Evolutionary conservation across 2,329 filamentous ascomycete genomes (phyloP), one percentile per base, ranked within the genome.

Genomic region (Aspergillus costaricaensis): DNA sequence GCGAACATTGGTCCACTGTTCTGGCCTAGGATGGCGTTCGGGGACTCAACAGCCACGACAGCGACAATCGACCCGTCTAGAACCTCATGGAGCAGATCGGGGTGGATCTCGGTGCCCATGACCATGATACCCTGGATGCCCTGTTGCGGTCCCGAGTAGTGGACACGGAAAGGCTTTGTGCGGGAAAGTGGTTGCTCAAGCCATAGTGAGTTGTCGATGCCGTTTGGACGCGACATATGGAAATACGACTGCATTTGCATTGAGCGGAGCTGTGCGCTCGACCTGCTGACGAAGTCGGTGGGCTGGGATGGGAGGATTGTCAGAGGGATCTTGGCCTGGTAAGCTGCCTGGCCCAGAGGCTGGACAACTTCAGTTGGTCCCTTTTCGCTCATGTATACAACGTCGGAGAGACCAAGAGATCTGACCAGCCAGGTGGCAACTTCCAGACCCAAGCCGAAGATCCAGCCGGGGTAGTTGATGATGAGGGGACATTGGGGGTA

Each of bases 221-320:
- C 66, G 32, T 57, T 61, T 8, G 71, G 68, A 41, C 71, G 70
- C 17, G 72, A 70, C 67, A 74, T 66, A 67, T 88, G 86, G 69
- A 88, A 87, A 68, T 87, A 88, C 1, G 85, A 85, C 63, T 86
- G 81, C 63, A 82, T 84, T 62, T 86, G 84, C 84, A 88, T 87
- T 19, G 79, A 77, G 49, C 82, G 77, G 6, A 84, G 68, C 60
- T 86, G 82, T 1, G 78, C 76, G 27, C 82, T 81, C 23, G 80
- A 83, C 50, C 81, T 76, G 30, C 77, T 76, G 17, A 78, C 74
- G 51, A 76, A 77, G 55, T 79, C 75, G 32, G 77, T 77, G 39
- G 77, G 74, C 58, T 80, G 77, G 5, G 81, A 81, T 23, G 79
- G 73, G 5, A 86, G 72, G 2, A 77, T 78, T 55, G 80, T 80